These are phyloP conservation scores for Choricystis sp. DNA, from an alignment of 139 green algal species.

Conservation along the genomic window DNA sequence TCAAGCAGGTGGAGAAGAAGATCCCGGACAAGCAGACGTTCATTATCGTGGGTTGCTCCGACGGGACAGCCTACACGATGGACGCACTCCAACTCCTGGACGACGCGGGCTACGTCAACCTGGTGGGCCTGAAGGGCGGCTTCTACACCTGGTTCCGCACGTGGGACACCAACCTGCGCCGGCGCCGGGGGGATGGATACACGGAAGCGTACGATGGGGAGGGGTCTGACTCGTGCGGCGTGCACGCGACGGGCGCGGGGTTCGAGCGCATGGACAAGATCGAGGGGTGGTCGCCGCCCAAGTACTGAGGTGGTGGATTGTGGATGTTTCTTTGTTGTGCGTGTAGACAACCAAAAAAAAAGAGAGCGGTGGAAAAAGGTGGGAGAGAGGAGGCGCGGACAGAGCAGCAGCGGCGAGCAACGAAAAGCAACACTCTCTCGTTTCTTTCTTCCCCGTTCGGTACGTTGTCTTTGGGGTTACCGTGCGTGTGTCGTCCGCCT, in stretches of 20 bases:
- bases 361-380: too few relatives aligned
- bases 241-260: slow-evolving; percentile 45
- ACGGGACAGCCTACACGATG: slow-evolving; percentile 57
- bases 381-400: too few relatives aligned
- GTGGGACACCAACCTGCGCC: slow-evolving; percentile 26
- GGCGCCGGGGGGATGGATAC: slow-evolving; percentile 22
- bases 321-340: too few relatives aligned
- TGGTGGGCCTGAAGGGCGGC: slow-evolving; percentile 53
- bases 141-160: slow-evolving; percentile 58
- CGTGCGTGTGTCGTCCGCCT: too few relatives aligned
- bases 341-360: too few relatives aligned
- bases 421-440: too few relatives aligned
- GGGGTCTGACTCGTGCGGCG: slow-evolving; percentile 40
- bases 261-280: slow-evolving; percentile 32
- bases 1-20: slow-evolving; percentile 41
- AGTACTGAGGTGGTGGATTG: slow-evolving; percentile 12
- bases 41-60: slow-evolving; percentile 55
- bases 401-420: too few relatives aligned
- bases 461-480: too few relatives aligned
- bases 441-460: too few relatives aligned
- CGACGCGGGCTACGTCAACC: slow-evolving; percentile 57
- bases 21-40: slow-evolving; percentile 58
- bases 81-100: slow-evolving; percentile 60
- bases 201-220: slow-evolving; percentile 23
- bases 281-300: slow-evolving; percentile 26